Evolutionary conservation across 306 rosid genomes (phyloP), one percentile per base, ranked within the genome.

Genomic region (Trifolium subterraneum): DNA sequence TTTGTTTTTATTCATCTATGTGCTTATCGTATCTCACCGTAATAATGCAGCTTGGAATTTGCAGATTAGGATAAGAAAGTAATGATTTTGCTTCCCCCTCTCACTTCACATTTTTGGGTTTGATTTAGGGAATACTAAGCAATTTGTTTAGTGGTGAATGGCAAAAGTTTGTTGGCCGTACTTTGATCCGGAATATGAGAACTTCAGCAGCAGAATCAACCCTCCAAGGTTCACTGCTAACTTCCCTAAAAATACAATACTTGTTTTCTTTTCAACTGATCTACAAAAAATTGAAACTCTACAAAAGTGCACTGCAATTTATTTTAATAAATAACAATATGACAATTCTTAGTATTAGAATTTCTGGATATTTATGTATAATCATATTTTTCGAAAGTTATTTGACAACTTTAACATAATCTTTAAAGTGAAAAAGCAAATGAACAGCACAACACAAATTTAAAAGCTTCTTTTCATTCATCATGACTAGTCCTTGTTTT

Each of bases 121-220:
- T 65, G 66, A 50, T 76, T 66, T 52, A 61, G 80, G 80, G 63
- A 50, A 62, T 79, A 33, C 48, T 2, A 55, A 68, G 73, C 45
- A 33, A 23, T 63, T n/a, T 66, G 52, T 83, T 74, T 55, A 72
- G 59, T 29, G 78, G 27, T 77, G 54, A 78, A 87, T 88, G 94
- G 89, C 87, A 42, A 86, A 82, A 75, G 90, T 89, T 76, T 88
- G 92, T 52, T 87, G 86, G 90, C 94, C 94, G 41, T 91, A 90
- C 71, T 88, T 91, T 79, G 94, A 91, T 85, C 97, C 93, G 3
- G 97, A 88, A 72, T 91, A 88, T 48, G 94, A 91, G 79, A 88
- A 86, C 87, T 79, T 91, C 75, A 91, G 88, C 87, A 87, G 74
- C 73, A 81, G 90, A 82, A 87, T 91, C 77, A 91, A 91, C 64